A percentile compares a stretch with the other conserved stretches of the same genome.
phyloP scores from a whole-genome alignment of 2,329 filamentous ascomycete species.

The Cryphonectria parasitica region DNA sequence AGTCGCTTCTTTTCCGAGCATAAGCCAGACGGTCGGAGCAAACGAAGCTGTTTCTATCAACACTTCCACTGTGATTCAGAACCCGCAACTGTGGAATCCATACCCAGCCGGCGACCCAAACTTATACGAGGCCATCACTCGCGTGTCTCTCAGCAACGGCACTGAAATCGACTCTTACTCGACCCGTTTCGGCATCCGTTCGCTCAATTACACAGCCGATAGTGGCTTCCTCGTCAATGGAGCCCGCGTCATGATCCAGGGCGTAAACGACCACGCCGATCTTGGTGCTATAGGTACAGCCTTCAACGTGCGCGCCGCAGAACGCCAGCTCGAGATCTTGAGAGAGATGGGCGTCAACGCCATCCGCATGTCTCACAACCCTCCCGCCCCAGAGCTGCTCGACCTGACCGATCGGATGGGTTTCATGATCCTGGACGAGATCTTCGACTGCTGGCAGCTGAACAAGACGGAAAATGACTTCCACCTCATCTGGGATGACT shows the following conservation, averaged over 20 bases:
- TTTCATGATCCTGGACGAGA: slow-evolving; percentile 56
- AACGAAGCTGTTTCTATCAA: slow-evolving; percentile 41
- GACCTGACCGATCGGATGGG: slow-evolving; percentile 54
- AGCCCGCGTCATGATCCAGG: slow-evolving; percentile 47
- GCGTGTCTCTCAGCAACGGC: slow-evolving; percentile 35
- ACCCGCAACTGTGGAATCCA: slow-evolving; percentile 54
- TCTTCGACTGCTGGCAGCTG: slow-evolving; percentile 57
- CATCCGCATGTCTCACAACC: slow-evolving; percentile 57
- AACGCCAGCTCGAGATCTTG: slow-evolving; percentile 54
- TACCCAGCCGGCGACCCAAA: slow-evolving; percentile 49
- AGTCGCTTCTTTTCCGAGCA: slow-evolving; percentile 41
- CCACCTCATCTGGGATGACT: slow-evolving; percentile 55
- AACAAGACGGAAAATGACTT: slow-evolving; percentile 53
- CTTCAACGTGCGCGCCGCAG: slow-evolving; percentile 52
- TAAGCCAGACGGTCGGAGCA: slow-evolving; percentile 37
- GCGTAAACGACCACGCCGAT: slow-evolving; percentile 56
- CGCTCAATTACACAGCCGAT: slow-evolving; percentile 44
- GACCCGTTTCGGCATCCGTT: slow-evolving; percentile 55
- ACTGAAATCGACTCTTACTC: slow-evolving; percentile 48
- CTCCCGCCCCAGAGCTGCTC: slow-evolving; percentile 54
- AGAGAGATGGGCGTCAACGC: slow-evolving; percentile 55
- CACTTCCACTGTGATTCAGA: slow-evolving; percentile 40
- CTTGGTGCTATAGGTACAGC: slow-evolving; percentile 54
- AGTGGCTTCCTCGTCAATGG: slow-evolving; percentile 53
- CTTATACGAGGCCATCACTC: slow-evolving; percentile 52